Conservation (phyloP, 305 asterid genomes). For the Euphrasia arctica region DNA sequence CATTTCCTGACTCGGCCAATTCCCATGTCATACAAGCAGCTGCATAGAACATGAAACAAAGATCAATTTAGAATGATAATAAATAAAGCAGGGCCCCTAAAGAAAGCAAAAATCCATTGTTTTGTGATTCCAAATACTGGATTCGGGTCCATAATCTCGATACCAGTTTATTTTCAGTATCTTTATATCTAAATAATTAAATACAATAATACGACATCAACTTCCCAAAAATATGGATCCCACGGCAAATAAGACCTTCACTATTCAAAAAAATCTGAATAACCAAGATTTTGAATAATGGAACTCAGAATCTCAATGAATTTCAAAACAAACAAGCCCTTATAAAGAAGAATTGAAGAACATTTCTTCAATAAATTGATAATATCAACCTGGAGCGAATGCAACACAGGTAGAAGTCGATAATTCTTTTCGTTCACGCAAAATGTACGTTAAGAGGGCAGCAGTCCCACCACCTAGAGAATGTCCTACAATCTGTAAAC, state of each 20-base stretch:
- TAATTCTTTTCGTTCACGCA: conserved; percentile 86
- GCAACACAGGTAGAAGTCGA: conserved; percentile 79
- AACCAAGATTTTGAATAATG: neutral
- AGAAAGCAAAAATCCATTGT: neutral
- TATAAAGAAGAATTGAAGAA: neutral
- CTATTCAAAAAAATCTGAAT: neutral
- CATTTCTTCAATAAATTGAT: conserved; percentile 4
- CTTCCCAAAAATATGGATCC: neutral
- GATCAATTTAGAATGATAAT: neutral
- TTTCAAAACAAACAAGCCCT: too few species aligned
- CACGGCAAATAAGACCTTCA: too few species aligned
- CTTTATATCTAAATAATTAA: too few species aligned
- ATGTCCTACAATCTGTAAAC: conserved; percentile 80
- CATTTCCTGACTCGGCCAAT: conserved; percentile 87
- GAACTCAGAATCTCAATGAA: neutral
- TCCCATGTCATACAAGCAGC: conserved; percentile 99
- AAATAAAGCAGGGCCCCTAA: neutral
- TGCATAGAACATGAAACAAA: conserved; percentile 35
- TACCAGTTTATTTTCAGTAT: too few species aligned
- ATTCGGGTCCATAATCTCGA: too few species aligned
- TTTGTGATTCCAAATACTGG: too few species aligned
- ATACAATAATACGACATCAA: neutral
- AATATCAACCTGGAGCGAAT: conserved; percentile 88
- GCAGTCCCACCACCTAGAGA: conserved; percentile 99
- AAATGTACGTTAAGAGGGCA: conserved; percentile 71